phyloP scores from a whole-genome alignment of 192 early-diverging fungal species.

The Backusella morwellensis region DNA sequence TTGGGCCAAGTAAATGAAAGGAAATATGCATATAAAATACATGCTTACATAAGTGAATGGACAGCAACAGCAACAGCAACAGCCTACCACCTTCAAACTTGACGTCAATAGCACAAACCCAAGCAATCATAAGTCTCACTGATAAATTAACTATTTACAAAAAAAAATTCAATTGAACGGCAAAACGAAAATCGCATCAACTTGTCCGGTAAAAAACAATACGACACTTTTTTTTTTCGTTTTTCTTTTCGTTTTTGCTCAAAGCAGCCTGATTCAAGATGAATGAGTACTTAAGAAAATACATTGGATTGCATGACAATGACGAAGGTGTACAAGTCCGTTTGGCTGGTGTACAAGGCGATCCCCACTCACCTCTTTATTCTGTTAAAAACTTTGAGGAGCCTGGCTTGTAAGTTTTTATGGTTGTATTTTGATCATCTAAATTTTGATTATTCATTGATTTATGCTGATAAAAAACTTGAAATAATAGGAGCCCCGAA shows the following conservation, averaged over 20 bases:
- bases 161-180: neutral
- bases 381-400: constrained; percentile 76
- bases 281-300: neutral
- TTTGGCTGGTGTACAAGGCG: constrained; percentile 54
- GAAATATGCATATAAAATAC: no score
- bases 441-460: neutral
- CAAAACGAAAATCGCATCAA: neutral
- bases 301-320: neutral
- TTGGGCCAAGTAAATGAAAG: no score
- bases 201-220: neutral
- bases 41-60: neutral
- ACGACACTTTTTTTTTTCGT: neutral
- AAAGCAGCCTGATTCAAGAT: no score
- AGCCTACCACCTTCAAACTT: neutral
- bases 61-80: neutral
- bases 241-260: neutral
- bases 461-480: neutral
- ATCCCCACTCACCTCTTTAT: constrained; percentile 71
- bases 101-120: neutral
- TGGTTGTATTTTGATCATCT: neutral
- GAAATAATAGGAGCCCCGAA: constrained; percentile 53
- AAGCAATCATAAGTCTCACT: neutral
- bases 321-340: constrained; percentile 39
- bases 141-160: no score
- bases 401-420: no score